These are phyloP conservation scores for Poronia punctata DNA, from an alignment of 495 filamentous ascomycete species.

Conservation along the genomic window DNA sequence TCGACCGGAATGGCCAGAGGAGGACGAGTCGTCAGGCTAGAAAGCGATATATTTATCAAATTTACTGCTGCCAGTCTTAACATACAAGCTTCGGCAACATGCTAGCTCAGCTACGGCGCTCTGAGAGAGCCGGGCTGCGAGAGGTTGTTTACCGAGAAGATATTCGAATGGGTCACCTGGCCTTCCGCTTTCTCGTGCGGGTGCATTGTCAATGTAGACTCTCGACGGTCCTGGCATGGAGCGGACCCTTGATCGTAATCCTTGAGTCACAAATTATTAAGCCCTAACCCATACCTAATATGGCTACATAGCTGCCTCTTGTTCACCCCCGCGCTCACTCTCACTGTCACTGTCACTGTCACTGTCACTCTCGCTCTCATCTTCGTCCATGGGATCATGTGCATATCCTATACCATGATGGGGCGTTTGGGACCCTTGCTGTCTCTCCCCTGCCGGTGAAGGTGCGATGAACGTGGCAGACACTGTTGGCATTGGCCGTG, in stretches of 20 bases:
- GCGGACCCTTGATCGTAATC: too few species aligned
- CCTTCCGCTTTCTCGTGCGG: too few species aligned
- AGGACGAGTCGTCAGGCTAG: conserved; percentile 3
- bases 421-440: background rate
- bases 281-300: too few species aligned
- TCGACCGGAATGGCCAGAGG: conserved; percentile 17
- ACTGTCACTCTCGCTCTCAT: conserved; percentile 3
- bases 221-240: too few species aligned
- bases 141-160: too few species aligned
- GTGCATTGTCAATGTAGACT: too few species aligned
- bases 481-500: conserved; percentile 1
- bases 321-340: conserved; percentile 6
- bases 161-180: too few species aligned
- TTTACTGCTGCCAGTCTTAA: background rate
- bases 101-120: too few species aligned
- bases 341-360: conserved; percentile 7
- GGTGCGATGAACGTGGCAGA: background rate
- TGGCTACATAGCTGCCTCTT: too few species aligned
- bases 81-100: too few species aligned
- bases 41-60: background rate
- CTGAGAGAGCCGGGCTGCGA: too few species aligned
- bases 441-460: background rate
- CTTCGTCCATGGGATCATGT: conserved; percentile 12
- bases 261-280: too few species aligned
- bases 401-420: conserved; percentile 1